phyloP scores from a whole-genome alignment of 192 early-diverging fungal species.

The Borealophlyctis nickersoniae region DNA sequence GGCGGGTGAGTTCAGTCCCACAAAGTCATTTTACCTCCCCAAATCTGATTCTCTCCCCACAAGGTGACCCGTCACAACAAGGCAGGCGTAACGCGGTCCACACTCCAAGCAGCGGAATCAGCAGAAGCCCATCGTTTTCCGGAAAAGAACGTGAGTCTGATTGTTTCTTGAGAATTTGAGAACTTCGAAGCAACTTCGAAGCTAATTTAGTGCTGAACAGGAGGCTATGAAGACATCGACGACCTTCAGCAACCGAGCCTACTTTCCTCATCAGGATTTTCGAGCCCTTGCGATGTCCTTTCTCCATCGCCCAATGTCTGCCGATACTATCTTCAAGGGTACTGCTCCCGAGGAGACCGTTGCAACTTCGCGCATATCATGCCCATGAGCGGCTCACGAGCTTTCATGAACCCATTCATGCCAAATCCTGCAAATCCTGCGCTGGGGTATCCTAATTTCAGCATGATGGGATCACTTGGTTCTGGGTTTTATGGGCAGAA shows the following conservation, averaged over 20 bases:
- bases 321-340: slow-evolving; percentile 28
- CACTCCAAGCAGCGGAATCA: background rate
- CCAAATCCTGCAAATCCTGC: background rate
- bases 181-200: no score
- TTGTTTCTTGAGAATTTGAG: background rate
- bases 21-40: background rate
- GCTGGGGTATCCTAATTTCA: background rate
- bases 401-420: background rate
- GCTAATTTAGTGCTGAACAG: no score
- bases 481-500: no score
- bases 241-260: background rate
- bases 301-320: slow-evolving; percentile 12
- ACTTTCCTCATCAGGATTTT: background rate
- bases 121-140: background rate
- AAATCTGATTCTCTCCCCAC: background rate
- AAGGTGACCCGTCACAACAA: background rate
- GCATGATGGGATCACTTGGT: background rate
- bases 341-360: slow-evolving; percentile 27
- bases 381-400: background rate
- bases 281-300: background rate
- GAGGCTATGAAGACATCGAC: background rate
- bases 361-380: slow-evolving; percentile 26
- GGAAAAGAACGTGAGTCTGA: background rate
- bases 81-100: background rate
- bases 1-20: background rate